Evolutionary conservation across 2,329 filamentous ascomycete species (phyloP), one percentile per base, ranked within the genome.

Genomic region (Aspergillus arachidicola): DNA sequence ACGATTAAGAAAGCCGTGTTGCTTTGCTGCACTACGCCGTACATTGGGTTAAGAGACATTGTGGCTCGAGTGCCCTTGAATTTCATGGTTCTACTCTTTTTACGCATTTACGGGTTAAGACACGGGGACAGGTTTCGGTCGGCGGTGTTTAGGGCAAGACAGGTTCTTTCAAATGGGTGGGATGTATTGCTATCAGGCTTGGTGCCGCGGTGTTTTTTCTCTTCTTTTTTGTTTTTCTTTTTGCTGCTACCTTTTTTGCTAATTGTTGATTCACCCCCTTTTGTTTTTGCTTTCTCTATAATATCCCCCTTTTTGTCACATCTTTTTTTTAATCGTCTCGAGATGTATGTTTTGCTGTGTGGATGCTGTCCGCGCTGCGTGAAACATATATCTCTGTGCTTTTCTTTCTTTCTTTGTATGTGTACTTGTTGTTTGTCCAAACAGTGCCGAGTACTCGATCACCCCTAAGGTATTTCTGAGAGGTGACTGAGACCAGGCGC

Each of bases 151-250:
- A 30, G n/a, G 51, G 51, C 67, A 53, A 68, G 63, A 54, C 64
- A 62, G 61, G 62, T 64, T 51, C 28, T 59, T 67, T 62, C 57
- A 62, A 59, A 60, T 59, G 61, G 61, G 60, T 62, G 64, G 68
- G 56, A 66, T 68, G 66, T 72, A 71, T 70, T 73, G 70, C 67
- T 73, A 73, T 65, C 66, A 66, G 70, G 70, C 67, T 63, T 56
- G 73, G 72, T 72, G 72, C 71, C 65, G 60, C 59, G 57, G 69
- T 64, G 53, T 67, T 68, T 56, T 59, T 60, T 51, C 45, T 38
- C 26, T 61, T 62, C 45, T 38, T 30, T 61, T 34, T 36, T 32
- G n/a, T 63, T 34, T 34, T 28, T 56, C 43, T 53, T 61, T 64
- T 66, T 63, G 23, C 57, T 50, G 48, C 60, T 55, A 36, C 59